Conservation (phyloP, 495 filamentous ascomycete species). For the Neurospora tetraspora region DNA sequence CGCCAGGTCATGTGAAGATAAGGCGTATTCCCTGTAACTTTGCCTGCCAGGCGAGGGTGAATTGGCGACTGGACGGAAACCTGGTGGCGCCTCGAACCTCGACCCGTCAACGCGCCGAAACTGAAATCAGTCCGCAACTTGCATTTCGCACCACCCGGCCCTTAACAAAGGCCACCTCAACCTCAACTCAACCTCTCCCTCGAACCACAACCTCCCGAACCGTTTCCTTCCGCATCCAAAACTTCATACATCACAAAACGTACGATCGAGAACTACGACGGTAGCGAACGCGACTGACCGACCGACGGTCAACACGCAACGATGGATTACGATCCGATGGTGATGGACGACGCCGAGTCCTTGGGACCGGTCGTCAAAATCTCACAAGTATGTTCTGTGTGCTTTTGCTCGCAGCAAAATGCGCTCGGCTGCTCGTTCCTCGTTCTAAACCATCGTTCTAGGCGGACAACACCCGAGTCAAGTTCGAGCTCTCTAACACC, state of each 20-base stretch:
- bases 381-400: conserved; percentile 44
- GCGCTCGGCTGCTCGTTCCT: neutral
- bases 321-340: conserved; percentile 59
- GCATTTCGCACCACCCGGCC: neutral
- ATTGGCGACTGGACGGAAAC: neutral
- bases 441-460: conserved; percentile 22
- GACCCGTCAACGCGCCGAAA: neutral
- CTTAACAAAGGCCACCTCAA: neutral
- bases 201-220: neutral
- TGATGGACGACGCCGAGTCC: conserved; percentile 53
- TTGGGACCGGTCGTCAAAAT: conserved; percentile 60
- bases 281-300: neutral
- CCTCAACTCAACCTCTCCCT: neutral
- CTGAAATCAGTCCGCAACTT: neutral
- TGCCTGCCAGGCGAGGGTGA: neutral
- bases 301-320: conserved; percentile 3
- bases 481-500: conserved; percentile 71
- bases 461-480: conserved; percentile 60
- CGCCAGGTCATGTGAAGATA: conserved; percentile 9
- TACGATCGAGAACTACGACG: neutral
- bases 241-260: neutral
- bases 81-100: neutral
- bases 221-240: neutral
- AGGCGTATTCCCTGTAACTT: neutral
- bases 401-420: conserved; percentile 5